Evolutionary conservation across 257 asterid genomes (phyloP), one percentile per base, ranked within the genome.

Genomic region (Jacaranda copaia): DNA sequence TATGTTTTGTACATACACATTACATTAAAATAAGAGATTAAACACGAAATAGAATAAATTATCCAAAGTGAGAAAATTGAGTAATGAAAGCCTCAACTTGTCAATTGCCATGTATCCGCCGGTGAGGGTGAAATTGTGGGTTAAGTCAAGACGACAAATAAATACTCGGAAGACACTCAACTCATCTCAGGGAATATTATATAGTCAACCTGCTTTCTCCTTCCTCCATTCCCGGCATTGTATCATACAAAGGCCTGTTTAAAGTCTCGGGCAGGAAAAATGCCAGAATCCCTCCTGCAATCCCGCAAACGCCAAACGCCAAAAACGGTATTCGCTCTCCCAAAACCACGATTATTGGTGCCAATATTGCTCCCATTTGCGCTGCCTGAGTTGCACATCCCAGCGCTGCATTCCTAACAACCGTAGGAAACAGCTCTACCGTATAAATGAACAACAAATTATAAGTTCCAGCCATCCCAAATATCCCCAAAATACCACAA

Each of bases 381-480:
- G 87, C 90, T 0, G 97, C 97, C 86, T 94, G 98, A 12, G 94
- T 88, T 2, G 94, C 92, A n/a, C 94, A 84, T 5, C 98, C 98
- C 4, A 94, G 76, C 7, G 97, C 98, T 0, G 98, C 92, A 39
- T 88, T 94, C n/a, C 98, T 79, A 18, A 94, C 97, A 71, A 88
- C 96, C 0, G 97, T 94, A 0, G 98, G 98, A 35, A 94, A 94
- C 64, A 94, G 78, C 88, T 94, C 98, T 56, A 85, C 35, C 14
- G 96, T 86, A 68, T 94, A 94, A 18, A 94, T 91, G 5, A 89
- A 92, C 79, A 94, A 13, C 84, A 94, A 51, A 64, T 94, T 94
- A 16, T 92, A 94, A 0, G 98, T 94, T 40, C 93, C 98, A 0
- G 97, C 97, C 96, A 92, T 90, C n/a, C 97, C 96, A 1, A 94